Base-by-base conservation (phyloP, 2,329 filamentous ascomycete species). In the Aspergillus sp. region DNA sequence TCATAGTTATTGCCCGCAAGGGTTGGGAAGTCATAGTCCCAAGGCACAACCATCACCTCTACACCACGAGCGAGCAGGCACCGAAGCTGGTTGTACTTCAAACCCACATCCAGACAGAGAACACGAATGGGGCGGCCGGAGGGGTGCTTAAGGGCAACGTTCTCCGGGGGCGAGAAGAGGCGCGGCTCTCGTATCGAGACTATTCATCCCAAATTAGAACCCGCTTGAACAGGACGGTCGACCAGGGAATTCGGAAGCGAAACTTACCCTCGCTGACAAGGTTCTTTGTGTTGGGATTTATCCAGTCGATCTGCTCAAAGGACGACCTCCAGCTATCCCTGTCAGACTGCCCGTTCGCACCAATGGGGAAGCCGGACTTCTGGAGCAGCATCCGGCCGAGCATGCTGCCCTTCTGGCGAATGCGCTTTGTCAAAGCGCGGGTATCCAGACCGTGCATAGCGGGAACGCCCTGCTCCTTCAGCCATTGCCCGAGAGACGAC, bases 11-110 rank as follows among this genome's bases (percentile, higher is more conserved):
- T 82, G 37, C 78, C 81, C 33, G 79, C 78, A 35, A 86, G 74
- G 34, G 71, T 66, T 34, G 80, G 77, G 59, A 96, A 86, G 60
- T 96, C 82, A 55, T 95, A 86, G 65, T 98, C 80, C 88, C 89
- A 98, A 7, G 91, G 91, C 43, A 91, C 88, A 35, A 95, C 86
- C 44, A 94, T 67, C 30, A 96, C 88, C 59, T 98, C 91, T 35
- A 96, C 82, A 34, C 91, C 91, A 48, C 91, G 79, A 51, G 78
- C 80, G 38, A 98, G 71, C 51, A 98, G 79, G 67, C 91, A 98
- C 47, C 91, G 77, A 49, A 98, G 73, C 67, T 98, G 91, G 67
- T 96, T 98, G 68, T 85, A 95, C 67, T 98, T 98, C 71, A 96
- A 80, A 59, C 91, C 91, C 48, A 98, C 89, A 66, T 98, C 91